Percentiles rank a stretch among this genome's conserved stretches.
These are phyloP conservation scores for Penicillium maclennaniae DNA, from an alignment of 495 filamentous ascomycete genomes.

Conservation along the genomic window DNA sequence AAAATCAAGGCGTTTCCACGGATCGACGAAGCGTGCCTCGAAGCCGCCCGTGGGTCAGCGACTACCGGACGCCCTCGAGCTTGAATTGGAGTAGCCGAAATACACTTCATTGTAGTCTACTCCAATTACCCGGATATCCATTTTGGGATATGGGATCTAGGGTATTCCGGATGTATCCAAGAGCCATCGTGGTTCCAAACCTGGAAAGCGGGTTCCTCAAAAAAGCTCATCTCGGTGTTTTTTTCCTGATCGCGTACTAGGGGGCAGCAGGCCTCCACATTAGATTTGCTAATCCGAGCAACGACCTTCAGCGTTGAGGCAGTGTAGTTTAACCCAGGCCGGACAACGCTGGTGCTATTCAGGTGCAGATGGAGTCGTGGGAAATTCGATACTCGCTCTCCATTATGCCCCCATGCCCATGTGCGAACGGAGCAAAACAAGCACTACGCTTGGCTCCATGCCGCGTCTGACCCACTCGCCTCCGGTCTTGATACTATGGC, in stretches of 20 bases:
- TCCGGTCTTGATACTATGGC: slow-evolving; percentile 16
- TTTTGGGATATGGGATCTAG: not conserved
- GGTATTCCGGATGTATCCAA: not conserved
- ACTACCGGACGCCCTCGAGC: not conserved
- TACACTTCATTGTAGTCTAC: not conserved
- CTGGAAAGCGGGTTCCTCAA: not conserved
- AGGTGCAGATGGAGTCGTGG: slow-evolving; percentile 1
- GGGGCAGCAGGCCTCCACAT: not conserved
- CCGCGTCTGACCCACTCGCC: slow-evolving; percentile 24
- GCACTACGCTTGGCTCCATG: slow-evolving; percentile 13
- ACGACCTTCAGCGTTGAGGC: too few relatives aligned
- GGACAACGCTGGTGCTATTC: slow-evolving; percentile 1
- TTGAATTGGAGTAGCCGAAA: not conserved
- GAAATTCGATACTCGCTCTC: slow-evolving; percentile 12
- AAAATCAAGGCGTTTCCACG: slow-evolving; percentile 11
- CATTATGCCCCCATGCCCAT: slow-evolving; percentile 5
- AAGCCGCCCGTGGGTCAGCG: slow-evolving; percentile 16
- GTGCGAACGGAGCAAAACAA: slow-evolving; percentile 15
- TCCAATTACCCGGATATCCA: slow-evolving; percentile 2
- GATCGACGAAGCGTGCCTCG: slow-evolving; percentile 13
- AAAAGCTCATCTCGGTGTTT: not conserved
- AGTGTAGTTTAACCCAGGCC: not conserved
- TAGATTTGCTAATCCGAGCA: not conserved
- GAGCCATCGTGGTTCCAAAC: not conserved
- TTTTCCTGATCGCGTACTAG: not conserved